Percentiles rank a stretch among this genome's conserved stretches.
These are phyloP conservation scores for Aurinia saxatilis DNA, from an alignment of 345 rosid genomes.

Conservation along the genomic window DNA sequence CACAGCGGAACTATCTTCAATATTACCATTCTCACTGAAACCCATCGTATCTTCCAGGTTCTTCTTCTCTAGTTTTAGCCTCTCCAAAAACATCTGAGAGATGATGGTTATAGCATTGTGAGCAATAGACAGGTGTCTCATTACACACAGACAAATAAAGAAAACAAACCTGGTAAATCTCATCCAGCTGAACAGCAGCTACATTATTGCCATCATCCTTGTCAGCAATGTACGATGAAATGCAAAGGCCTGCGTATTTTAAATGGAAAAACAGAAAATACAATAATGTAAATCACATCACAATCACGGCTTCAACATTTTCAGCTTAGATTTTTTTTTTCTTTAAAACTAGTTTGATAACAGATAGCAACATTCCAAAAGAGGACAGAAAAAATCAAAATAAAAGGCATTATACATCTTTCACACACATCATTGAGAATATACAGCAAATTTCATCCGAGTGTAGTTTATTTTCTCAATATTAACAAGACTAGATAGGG, in stretches of 20 bases:
- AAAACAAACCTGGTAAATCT: constrained; percentile 57
- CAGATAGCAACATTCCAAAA: not conserved
- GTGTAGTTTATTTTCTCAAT: too few relatives aligned
- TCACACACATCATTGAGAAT: not conserved
- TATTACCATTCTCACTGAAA: constrained; percentile 19
- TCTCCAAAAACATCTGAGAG: constrained; percentile 54
- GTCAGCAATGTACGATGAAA: constrained; percentile 56
- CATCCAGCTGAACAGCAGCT: constrained; percentile 46
- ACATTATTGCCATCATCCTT: constrained; percentile 32
- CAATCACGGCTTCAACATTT: not conserved
- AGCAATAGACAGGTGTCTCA: not conserved
- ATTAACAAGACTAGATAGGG: not conserved
- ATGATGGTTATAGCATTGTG: constrained; percentile 17
- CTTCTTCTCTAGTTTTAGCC: constrained; percentile 53
- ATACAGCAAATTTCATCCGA: not conserved
- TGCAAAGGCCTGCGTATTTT: constrained; percentile 52
- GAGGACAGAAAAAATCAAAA: not conserved
- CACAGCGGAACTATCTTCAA: constrained; percentile 27
- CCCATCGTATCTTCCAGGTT: constrained; percentile 34
- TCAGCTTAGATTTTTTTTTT: not conserved
- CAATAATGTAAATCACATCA: too few relatives aligned
- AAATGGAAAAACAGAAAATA: not conserved
- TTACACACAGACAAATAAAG: not conserved
- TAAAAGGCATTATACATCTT: not conserved
- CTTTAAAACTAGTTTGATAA: not conserved